Evolutionary conservation across 2,329 filamentous ascomycete genomes (phyloP).

Genomic region (Paradendryphiella salina): DNA sequence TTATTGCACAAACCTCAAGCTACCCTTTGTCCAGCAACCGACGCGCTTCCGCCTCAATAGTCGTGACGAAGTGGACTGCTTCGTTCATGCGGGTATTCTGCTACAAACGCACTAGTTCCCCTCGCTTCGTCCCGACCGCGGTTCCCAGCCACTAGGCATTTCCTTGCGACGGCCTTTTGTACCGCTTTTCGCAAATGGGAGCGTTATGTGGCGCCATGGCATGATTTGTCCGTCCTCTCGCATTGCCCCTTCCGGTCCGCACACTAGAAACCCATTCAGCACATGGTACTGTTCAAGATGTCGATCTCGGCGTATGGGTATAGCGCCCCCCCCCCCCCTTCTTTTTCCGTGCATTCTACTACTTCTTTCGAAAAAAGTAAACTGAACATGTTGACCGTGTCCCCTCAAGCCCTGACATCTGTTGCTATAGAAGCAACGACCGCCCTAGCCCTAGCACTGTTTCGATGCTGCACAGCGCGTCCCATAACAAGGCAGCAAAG

Average conservation of each 20-base stretch:
- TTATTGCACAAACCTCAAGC: neutral
- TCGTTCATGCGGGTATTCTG: conserved; percentile 1
- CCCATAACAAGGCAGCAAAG: neutral
- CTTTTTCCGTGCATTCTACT: no score
- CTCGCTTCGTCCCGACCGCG: conserved; percentile 12
- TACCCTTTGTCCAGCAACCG: neutral
- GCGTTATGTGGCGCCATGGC: neutral
- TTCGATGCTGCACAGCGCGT: no score
- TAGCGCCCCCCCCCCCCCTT: no score
- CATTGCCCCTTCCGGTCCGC: no score
- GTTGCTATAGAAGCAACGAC: no score
- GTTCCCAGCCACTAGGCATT: neutral
- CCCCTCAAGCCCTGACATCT: no score
- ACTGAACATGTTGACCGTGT: no score
- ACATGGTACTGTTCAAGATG: no score
- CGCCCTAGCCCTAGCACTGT: no score
- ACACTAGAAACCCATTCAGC: no score
- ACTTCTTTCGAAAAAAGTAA: no score
- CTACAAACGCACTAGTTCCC: neutral
- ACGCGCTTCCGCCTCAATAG: neutral
- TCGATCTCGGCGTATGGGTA: no score
- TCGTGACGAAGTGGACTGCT: conserved; percentile 11
- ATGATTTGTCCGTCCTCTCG: neutral
- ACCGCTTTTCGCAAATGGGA: neutral
- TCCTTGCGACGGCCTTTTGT: neutral